A percentile compares a stretch with the other conserved stretches of the same genome.
Evolutionary conservation across 495 filamentous ascomycete species (phyloP).

Genomic region (Penicillium fimorum): DNA sequence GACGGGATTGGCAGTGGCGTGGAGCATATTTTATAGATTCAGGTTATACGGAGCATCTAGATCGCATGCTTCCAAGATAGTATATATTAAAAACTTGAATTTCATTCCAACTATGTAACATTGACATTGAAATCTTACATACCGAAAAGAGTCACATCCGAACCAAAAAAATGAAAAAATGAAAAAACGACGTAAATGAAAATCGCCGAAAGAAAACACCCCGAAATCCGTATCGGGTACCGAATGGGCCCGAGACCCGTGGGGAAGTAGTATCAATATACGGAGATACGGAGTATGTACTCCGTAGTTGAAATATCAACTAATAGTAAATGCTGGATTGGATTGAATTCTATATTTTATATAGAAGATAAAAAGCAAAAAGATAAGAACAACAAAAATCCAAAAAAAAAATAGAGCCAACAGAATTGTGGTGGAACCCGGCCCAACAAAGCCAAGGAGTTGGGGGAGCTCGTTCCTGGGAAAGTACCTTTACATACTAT

Average conservation of each 20-base stretch:
- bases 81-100: too few species aligned
- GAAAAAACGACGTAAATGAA: background rate
- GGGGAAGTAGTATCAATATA: slow-evolving; percentile 1
- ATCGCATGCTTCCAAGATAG: too few species aligned
- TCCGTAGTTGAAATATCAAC: background rate
- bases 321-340: background rate
- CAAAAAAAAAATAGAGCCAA: background rate
- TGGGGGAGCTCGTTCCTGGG: slow-evolving; percentile 16
- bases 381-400: background rate
- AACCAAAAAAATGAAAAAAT: background rate
- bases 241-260: slow-evolving; percentile 3
- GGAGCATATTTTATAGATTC: background rate
- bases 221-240: background rate
- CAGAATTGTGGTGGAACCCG: slow-evolving; percentile 22
- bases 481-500: slow-evolving; percentile 19
- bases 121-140: too few species aligned
- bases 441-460: slow-evolving; percentile 29
- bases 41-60: too few species aligned
- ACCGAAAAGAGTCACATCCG: too few species aligned
- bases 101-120: too few species aligned
- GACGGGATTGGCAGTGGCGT: slow-evolving; percentile 1
- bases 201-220: background rate
- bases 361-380: background rate
- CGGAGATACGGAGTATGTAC: background rate
- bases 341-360: background rate